Percentiles rank a stretch among this genome's conserved stretches.
These are phyloP conservation scores for Zymoseptoria brevis DNA, from an alignment of 2,329 filamentous ascomycete species.

Conservation along the genomic window DNA sequence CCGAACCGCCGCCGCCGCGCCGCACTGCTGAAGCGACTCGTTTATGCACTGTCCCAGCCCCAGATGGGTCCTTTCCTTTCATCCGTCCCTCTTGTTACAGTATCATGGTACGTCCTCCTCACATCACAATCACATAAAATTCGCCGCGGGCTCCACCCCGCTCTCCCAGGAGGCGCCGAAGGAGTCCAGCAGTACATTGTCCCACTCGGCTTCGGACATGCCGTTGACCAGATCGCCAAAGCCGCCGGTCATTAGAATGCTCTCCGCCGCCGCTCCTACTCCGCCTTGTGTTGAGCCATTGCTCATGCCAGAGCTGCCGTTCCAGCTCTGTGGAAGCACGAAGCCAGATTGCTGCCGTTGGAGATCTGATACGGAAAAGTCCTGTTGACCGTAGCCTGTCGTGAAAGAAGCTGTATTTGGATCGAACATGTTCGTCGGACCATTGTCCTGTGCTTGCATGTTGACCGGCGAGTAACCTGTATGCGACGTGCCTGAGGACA, in stretches of 20 bases:
- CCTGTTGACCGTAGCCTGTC: slow-evolving; percentile 18
- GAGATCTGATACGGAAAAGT: slow-evolving; percentile 7
- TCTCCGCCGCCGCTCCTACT: neutral
- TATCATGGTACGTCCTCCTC: neutral
- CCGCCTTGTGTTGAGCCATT: slow-evolving; percentile 1
- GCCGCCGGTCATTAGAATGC: neutral
- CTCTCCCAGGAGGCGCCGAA: slow-evolving; percentile 15
- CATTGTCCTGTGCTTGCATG: slow-evolving; percentile 4
- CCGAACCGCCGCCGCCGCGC: no score
- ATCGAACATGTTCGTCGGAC: slow-evolving; percentile 8
- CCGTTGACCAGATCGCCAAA: slow-evolving; percentile 19
- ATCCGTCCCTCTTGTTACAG: no score
- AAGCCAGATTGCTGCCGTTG: slow-evolving; percentile 16
- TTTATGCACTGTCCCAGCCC: neutral
- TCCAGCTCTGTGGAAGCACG: slow-evolving; percentile 14
- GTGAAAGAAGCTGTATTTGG: slow-evolving; percentile 9
- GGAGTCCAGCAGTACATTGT: slow-evolving; percentile 20
- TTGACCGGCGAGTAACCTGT: slow-evolving; percentile 24
- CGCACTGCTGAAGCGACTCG: neutral
- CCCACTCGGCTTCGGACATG: slow-evolving; percentile 27
- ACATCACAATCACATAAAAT: slow-evolving; percentile 3
- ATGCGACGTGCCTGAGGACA: slow-evolving; percentile 21
- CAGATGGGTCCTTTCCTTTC: neutral
- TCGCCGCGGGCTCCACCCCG: slow-evolving; percentile 8
- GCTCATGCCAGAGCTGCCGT: neutral